A percentile compares a stretch with the other conserved stretches of the same genome.
Conservation (phyloP, 306 rosid species). For the Sesbania bispinosa region DNA sequence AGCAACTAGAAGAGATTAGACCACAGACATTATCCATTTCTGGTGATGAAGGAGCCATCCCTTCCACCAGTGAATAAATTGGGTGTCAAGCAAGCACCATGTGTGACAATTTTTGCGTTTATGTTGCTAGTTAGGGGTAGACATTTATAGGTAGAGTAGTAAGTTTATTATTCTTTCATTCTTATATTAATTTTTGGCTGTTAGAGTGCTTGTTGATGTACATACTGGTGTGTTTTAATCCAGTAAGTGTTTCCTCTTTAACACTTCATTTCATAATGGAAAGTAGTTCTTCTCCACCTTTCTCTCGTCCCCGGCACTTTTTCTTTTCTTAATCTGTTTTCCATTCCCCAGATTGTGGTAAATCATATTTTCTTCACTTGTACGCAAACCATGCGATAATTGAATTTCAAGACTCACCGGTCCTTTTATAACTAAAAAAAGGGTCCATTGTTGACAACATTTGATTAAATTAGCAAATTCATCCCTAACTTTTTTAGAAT, state of each 20-base stretch:
- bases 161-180: conserved; percentile 65
- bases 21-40: conserved; percentile 48
- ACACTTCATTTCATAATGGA: conserved; percentile 29
- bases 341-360: too few species aligned
- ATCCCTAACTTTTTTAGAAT: too few species aligned
- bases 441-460: too few species aligned
- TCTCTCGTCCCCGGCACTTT: neutral
- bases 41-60: conserved; percentile 53
- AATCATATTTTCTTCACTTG: too few species aligned
- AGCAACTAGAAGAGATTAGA: conserved; percentile 79
- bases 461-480: too few species aligned
- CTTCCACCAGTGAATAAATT: conserved; percentile 50
- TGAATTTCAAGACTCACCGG: too few species aligned
- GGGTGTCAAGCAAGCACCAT: neutral
- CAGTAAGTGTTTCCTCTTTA: conserved; percentile 32
- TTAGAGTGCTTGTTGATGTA: conserved; percentile 32
- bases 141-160: neutral
- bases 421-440: too few species aligned
- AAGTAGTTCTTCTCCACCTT: neutral
- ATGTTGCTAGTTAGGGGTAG: neutral
- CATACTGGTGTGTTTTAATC: conserved; percentile 31
- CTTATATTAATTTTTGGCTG: conserved; percentile 44
- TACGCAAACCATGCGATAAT: too few species aligned
- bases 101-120: conserved; percentile 10
- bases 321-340: too few species aligned